Percentiles rank a stretch among this genome's conserved stretches.
Conservation (phyloP, 495 filamentous ascomycete species). For the Penicillium cosmopolitanum region DNA sequence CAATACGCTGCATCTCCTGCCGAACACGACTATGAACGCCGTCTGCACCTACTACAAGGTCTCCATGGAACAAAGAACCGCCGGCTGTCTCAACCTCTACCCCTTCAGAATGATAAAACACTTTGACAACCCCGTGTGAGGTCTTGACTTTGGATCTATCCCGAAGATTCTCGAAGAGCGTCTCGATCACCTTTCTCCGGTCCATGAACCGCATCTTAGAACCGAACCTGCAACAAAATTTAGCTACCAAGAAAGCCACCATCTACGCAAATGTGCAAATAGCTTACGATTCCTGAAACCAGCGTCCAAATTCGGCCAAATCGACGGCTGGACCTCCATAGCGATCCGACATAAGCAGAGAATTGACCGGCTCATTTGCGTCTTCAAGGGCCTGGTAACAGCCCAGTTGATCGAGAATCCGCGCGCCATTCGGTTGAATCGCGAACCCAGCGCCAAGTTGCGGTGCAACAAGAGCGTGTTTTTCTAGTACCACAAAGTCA, state of each 20-base stretch:
- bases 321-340: neutral
- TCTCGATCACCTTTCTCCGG: conserved; percentile 33
- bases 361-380: conserved; percentile 8
- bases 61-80: conserved; percentile 42
- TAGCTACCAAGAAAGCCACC: neutral
- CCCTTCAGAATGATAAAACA: conserved; percentile 27
- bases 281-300: conserved; percentile 6
- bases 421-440: conserved; percentile 36
- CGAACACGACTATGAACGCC: conserved; percentile 29
- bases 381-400: conserved; percentile 26
- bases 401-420: conserved; percentile 54
- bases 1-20: conserved; percentile 11
- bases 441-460: conserved; percentile 41
- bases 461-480: conserved; percentile 33
- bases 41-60: conserved; percentile 54
- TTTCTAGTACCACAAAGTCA: conserved; percentile 54
- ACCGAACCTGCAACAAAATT: conserved; percentile 21
- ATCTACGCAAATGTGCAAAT: neutral
- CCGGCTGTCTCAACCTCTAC: conserved; percentile 39
- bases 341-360: neutral
- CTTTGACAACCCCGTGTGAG: conserved; percentile 34
- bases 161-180: conserved; percentile 35
- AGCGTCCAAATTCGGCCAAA: neutral
- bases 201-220: conserved; percentile 36
- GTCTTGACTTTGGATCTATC: conserved; percentile 38